phyloP scores from a whole-genome alignment of 1,139 yeast genomes.

The Diutina pseudorugosa region DNA sequence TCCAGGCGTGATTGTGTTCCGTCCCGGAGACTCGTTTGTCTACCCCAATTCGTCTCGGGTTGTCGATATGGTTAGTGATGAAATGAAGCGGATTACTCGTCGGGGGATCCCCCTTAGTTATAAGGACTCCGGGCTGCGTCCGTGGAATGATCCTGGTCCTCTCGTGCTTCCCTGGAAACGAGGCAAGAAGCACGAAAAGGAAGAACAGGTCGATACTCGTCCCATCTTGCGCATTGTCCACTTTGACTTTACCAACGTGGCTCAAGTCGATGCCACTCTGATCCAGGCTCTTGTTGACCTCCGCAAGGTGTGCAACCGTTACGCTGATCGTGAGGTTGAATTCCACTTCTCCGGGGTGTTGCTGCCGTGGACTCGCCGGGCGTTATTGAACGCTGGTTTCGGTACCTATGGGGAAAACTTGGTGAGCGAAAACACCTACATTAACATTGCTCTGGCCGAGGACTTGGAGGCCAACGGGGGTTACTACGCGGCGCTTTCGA shows the following conservation, averaged over 20 bases:
- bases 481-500: conserved; percentile 49
- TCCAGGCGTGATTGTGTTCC: conserved; percentile 78
- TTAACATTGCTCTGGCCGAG: conserved; percentile 24
- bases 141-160: conserved; percentile 90
- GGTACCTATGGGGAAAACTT: conserved; percentile 43
- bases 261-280: conserved; percentile 69
- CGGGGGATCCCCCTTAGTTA: conserved; percentile 41
- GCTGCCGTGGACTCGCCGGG: conserved; percentile 80
- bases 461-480: conserved; percentile 19
- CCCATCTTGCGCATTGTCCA: conserved; percentile 64
- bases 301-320: conserved; percentile 56
- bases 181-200: conserved; percentile 9
- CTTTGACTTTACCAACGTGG: conserved; percentile 68
- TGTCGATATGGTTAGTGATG: conserved; percentile 57
- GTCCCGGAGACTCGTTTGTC: conserved; percentile 70
- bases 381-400: conserved; percentile 65
- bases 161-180: conserved; percentile 19
- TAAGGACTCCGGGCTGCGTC: conserved; percentile 52
- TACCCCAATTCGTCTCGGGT: conserved; percentile 75
- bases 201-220: conserved; percentile 30
- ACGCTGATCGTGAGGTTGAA: conserved; percentile 78
- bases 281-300: conserved; percentile 70
- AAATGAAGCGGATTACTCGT: conserved; percentile 48
- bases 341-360: conserved; percentile 80
- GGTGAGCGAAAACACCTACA: conserved; percentile 27